These are phyloP conservation scores for Kockiozyma suomiensis DNA, from an alignment of 805 yeast genomes.

Conservation along the genomic window DNA sequence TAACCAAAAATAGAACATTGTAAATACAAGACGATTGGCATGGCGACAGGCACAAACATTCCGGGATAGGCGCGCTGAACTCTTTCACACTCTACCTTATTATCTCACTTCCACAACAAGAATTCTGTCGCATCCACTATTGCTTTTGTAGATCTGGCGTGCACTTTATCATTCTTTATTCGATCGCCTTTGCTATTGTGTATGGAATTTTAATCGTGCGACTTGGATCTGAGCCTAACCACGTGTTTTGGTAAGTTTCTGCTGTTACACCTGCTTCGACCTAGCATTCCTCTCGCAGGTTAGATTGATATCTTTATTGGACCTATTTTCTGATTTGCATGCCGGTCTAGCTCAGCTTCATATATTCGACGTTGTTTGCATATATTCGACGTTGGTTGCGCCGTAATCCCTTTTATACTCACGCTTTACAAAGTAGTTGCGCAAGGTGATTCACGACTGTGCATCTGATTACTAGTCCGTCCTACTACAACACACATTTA, in stretches of 20 bases:
- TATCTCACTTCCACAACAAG: neutral
- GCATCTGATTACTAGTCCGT: neutral
- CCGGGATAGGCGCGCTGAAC: neutral
- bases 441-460: neutral
- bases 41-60: constrained; percentile 23
- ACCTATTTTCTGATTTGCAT: no score
- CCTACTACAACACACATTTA: neutral
- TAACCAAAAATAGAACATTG: neutral
- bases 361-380: no score
- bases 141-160: no score
- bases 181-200: neutral
- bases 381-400: no score
- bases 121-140: neutral
- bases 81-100: constrained; percentile 1
- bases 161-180: neutral
- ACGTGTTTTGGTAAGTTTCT: neutral
- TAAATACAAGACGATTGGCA: constrained; percentile 20
- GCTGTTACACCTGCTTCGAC: neutral
- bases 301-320: no score
- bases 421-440: no score
- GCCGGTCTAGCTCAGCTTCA: no score
- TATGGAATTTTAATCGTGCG: neutral
- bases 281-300: neutral
- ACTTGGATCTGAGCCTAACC: neutral
- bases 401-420: no score